Conservation (phyloP, 2,329 filamentous ascomycete species). For the Pyrenochaeta sp. region DNA sequence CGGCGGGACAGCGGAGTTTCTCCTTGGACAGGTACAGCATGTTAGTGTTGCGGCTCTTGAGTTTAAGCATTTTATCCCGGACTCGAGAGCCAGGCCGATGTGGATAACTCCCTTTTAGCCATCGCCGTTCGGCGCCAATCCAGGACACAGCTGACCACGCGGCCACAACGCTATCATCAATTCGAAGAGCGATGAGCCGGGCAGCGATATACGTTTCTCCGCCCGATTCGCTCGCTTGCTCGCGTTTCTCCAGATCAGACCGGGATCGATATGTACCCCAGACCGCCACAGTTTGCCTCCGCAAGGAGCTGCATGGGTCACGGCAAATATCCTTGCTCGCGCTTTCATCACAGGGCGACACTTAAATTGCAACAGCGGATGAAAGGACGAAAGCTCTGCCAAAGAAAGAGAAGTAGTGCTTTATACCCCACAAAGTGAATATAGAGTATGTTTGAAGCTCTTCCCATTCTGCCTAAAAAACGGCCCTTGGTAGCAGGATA, state of each 20-base stretch:
- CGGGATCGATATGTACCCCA: constrained; percentile 39
- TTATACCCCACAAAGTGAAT: constrained; percentile 35
- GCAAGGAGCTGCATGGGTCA: constrained; percentile 28
- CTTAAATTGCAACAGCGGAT: constrained; percentile 43
- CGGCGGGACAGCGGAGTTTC: background rate
- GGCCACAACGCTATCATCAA: constrained; percentile 12
- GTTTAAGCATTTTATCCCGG: constrained; percentile 20
- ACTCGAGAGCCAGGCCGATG: constrained; percentile 9
- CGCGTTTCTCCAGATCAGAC: constrained; percentile 18
- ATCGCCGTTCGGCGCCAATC: constrained; percentile 13
- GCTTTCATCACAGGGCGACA: constrained; percentile 31
- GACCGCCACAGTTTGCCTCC: constrained; percentile 32
- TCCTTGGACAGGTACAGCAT: background rate
- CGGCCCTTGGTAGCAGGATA: constrained; percentile 1
- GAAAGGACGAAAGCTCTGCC: constrained; percentile 36
- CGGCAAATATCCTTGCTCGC: constrained; percentile 34
- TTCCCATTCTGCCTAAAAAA: constrained; percentile 45
- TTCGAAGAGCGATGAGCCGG: constrained; percentile 14
- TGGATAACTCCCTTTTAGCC: constrained; percentile 31
- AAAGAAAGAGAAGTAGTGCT: constrained; percentile 18
- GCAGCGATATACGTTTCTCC: constrained; percentile 4
- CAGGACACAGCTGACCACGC: constrained; percentile 17
- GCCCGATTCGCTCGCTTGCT: constrained; percentile 30
- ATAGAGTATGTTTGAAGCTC: constrained; percentile 18
- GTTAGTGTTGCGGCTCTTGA: constrained; percentile 8